Base-by-base conservation (phyloP, 108 stramenopile genomes). In the Mediolabrus comicus region DNA sequence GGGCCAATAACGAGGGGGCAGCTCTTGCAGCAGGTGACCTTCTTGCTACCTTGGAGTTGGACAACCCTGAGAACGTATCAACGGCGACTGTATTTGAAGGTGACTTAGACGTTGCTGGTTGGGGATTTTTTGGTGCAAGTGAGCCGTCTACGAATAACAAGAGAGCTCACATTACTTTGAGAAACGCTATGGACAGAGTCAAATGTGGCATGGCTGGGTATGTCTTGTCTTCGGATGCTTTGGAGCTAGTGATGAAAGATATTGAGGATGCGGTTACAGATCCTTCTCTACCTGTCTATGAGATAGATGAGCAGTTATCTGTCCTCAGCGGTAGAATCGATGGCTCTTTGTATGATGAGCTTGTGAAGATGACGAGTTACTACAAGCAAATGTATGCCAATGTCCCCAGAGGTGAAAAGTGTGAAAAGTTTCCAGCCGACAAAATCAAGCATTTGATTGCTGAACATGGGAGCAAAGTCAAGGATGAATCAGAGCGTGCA, bases 251-350 rank as follows among this genome's bases (percentile, higher is more conserved):
- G 26, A 76, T 97, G 63, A 64, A 79, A 33, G 86, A 86, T 63
- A 59, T 97, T 25, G 55, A 83, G 14, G 33, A 38, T n/a, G 95
- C 95, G 32, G 91, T 87, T 17, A 81, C 79, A 2, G 85, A 96
- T 80, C 84, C 89, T 16, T 61, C 82, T 19, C 84, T 97, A 11
- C 96, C 98, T 11, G 84, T 88, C 27, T 82, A 84, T 35, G 95
- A 96, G 86, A 84, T 98, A 53, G 94, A 98, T 54, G 97, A 99
- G 67, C 93, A 92, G 65, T 74, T 97, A 11, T 93, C 97, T 24
- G 95, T 97, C 11, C 87, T 97, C 9, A 89, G 87, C 59, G 97
- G 97, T 1, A 83, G 97, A 62, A 90, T 99, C 26, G 89, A 96
- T 35, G 86, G 74, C 10, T 32, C 62, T 17, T 70, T 98, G 29